phyloP scores from a whole-genome alignment of 164 flowering plant genomes.

The Pachysandra terminalis region DNA sequence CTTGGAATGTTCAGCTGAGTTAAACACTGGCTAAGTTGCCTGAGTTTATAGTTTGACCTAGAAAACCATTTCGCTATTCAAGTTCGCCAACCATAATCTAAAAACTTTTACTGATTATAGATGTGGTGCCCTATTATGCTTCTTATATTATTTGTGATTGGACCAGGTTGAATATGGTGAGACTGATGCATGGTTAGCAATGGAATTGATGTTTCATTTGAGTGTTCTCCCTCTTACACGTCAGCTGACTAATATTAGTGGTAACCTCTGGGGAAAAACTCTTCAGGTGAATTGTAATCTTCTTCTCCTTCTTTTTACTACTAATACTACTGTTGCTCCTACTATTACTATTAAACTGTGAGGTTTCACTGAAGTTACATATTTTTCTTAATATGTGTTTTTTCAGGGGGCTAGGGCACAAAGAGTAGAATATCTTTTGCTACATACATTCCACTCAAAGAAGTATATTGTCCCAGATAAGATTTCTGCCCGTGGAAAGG shows the following conservation, averaged over 20 bases:
- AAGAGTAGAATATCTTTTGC: conserved; percentile 88
- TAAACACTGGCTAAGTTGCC: not conserved
- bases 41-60: not conserved
- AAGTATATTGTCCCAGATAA: conserved; percentile 96
- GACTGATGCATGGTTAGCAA: conserved; percentile 97
- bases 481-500: conserved; percentile 50
- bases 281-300: conserved; percentile 64
- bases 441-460: conserved; percentile 92
- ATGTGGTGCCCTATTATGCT: not conserved
- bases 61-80: not conserved
- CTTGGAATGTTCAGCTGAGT: not conserved
- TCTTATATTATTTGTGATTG: conserved; percentile 1
- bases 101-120: not conserved
- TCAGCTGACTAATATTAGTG: conserved; percentile 93
- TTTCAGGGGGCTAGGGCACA: conserved; percentile 98
- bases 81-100: not conserved
- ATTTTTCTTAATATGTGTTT: conserved; percentile 3
- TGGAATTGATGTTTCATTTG: conserved; percentile 97
- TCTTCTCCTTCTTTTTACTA: not conserved
- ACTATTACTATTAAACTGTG: no score
- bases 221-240: conserved; percentile 97
- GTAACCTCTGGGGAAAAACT: conserved; percentile 98
- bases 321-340: not conserved
- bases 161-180: conserved; percentile 86
- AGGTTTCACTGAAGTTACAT: not conserved